A percentile compares a stretch with the other conserved stretches of the same genome.
phyloP scores from a whole-genome alignment of 2,329 filamentous ascomycete genomes.

The Ceratocystis huliohia region DNA sequence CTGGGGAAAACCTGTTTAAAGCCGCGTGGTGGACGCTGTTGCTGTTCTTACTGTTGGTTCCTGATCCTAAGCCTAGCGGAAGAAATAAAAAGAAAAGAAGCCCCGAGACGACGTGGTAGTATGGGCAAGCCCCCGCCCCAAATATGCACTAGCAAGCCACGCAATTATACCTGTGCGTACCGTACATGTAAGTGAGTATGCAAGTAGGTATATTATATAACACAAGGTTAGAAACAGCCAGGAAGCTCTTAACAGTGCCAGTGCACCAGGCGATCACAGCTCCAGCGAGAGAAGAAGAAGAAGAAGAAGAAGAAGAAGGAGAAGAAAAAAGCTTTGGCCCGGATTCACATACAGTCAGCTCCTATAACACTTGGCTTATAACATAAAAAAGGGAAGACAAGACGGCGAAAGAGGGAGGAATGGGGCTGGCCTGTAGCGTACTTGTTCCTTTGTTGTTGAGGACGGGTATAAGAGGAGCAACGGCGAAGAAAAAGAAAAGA shows the following conservation, averaged over 20 bases:
- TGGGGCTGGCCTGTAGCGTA: too few relatives aligned
- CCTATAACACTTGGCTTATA: not conserved
- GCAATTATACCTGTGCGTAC: too few relatives aligned
- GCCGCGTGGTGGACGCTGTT: not conserved
- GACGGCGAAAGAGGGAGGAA: too few relatives aligned
- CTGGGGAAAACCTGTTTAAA: conserved; percentile 4
- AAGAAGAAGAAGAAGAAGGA: not conserved
- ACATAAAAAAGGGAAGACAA: too few relatives aligned
- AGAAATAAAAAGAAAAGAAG: not conserved
- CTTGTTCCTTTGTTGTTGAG: too few relatives aligned
- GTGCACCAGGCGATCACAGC: not conserved
- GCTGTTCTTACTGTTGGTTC: not conserved
- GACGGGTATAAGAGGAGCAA: too few relatives aligned
- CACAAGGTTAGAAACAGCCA: not conserved
- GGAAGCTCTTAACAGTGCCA: not conserved
- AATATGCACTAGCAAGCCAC: not conserved
- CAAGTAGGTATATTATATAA: not conserved
- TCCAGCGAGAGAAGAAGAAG: not conserved
- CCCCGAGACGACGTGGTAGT: not conserved
- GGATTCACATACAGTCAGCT: not conserved
- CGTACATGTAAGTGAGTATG: not conserved
- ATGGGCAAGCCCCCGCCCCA: not conserved
- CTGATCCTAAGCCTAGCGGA: not conserved
- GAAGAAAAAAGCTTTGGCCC: not conserved
- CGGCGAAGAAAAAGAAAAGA: too few relatives aligned